phyloP scores from a whole-genome alignment of 2,329 filamentous ascomycete species.

The Macrophomina tecta region DNA sequence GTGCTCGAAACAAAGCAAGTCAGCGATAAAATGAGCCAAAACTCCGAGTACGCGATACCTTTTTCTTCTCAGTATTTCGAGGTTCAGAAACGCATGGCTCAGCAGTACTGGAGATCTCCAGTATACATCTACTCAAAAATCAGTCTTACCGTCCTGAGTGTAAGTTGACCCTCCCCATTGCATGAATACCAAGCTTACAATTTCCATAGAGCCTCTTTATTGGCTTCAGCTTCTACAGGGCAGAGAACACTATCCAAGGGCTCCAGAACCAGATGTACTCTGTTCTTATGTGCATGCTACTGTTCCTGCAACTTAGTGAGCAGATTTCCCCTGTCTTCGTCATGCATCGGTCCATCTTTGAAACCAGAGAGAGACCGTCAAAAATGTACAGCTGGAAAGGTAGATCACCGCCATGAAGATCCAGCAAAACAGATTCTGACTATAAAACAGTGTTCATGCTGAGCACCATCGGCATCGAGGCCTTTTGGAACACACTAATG shows the following conservation, averaged over 20 bases:
- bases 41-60: constrained; percentile 28
- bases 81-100: constrained; percentile 29
- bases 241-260: constrained; percentile 45
- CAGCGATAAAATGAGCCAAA: constrained; percentile 58
- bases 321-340: constrained; percentile 66
- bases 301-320: constrained; percentile 56
- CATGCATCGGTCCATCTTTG: constrained; percentile 64
- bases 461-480: constrained; percentile 77
- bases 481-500: constrained; percentile 78
- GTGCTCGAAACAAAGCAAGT: constrained; percentile 43
- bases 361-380: constrained; percentile 65
- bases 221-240: constrained; percentile 51
- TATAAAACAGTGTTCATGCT: constrained; percentile 81
- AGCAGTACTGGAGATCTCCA: constrained; percentile 54
- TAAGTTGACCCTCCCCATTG: no score
- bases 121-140: constrained; percentile 47
- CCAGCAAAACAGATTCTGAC: constrained; percentile 42
- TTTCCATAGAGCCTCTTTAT: constrained; percentile 38
- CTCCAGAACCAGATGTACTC: constrained; percentile 56
- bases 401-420: constrained; percentile 67
- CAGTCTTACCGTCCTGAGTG: constrained; percentile 32
- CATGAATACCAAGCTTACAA: no score
- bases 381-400: constrained; percentile 78
- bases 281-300: constrained; percentile 57
- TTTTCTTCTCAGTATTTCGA: constrained; percentile 27